Conservation (phyloP, 345 rosid genomes). For the Syzygium aromaticum region DNA sequence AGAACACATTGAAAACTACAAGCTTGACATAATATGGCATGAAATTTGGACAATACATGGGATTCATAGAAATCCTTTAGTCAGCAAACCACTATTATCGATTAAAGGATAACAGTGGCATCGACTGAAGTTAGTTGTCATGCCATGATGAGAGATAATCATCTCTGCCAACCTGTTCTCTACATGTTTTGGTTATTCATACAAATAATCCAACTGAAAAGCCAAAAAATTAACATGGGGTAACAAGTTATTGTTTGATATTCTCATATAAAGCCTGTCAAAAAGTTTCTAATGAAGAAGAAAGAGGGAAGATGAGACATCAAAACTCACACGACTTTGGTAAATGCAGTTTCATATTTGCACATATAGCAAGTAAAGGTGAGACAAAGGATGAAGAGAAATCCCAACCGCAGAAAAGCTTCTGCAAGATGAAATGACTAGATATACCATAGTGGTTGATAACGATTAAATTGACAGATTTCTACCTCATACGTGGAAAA, state of each 20-base stretch:
- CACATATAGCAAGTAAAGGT: not conserved
- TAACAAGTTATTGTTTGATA: not conserved
- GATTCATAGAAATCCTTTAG: not conserved
- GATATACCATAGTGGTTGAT: too few species aligned
- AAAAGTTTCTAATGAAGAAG: not conserved
- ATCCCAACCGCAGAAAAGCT: not conserved
- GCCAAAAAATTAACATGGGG: accelerated
- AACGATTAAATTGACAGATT: not conserved
- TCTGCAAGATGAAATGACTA: not conserved
- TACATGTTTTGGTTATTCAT: not conserved
- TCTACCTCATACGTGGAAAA: not conserved
- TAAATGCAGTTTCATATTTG: not conserved
- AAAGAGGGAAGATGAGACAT: not conserved
- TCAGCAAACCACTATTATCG: not conserved
- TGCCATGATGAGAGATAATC: not conserved
- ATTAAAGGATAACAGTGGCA: not conserved
- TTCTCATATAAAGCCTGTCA: not conserved
- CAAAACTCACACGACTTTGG: not conserved
- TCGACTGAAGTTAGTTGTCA: accelerated
- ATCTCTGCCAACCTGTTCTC: not conserved
- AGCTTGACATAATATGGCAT: not conserved
- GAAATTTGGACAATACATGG: not conserved
- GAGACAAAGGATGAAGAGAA: not conserved
- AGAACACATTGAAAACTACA: not conserved
- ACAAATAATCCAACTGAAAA: not conserved